A percentile compares a stretch with the other conserved stretches of the same genome.
These are phyloP conservation scores for Madurella mycetomatis DNA, from an alignment of 2,329 filamentous ascomycete genomes.

Conservation along the genomic window DNA sequence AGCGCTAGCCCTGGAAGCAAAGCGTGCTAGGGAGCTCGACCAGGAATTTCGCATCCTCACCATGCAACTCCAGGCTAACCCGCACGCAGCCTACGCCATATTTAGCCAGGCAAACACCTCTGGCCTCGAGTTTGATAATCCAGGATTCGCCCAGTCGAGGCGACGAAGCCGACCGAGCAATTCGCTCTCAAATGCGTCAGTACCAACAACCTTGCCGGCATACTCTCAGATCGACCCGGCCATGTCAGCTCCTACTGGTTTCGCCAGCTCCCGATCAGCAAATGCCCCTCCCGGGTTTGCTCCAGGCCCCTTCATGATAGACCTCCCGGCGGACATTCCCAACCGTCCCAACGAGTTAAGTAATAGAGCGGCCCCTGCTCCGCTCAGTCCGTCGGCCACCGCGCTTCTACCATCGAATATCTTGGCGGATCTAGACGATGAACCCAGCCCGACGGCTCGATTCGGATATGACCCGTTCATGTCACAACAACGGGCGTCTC, in stretches of 20 bases:
- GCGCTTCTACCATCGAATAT: slow-evolving; percentile 67
- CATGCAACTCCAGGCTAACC: slow-evolving; percentile 42
- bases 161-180: slow-evolving; percentile 47
- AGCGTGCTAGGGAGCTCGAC: slow-evolving; percentile 44
- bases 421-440: slow-evolving; percentile 60
- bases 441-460: slow-evolving; percentile 39
- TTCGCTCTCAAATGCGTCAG: slow-evolving; percentile 41
- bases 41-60: slow-evolving; percentile 44
- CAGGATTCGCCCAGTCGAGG: slow-evolving; percentile 40
- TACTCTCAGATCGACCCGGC: slow-evolving; percentile 39
- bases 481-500: slow-evolving; percentile 29
- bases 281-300: slow-evolving; percentile 47
- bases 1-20: slow-evolving; percentile 44
- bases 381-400: slow-evolving; percentile 72
- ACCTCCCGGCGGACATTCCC: slow-evolving; percentile 40
- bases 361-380: slow-evolving; percentile 58
- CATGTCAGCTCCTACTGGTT: slow-evolving; percentile 41
- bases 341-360: slow-evolving; percentile 57
- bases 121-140: slow-evolving; percentile 45
- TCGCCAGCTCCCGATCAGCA: slow-evolving; percentile 38
- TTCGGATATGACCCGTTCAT: slow-evolving; percentile 34
- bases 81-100: slow-evolving; percentile 31
- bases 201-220: slow-evolving; percentile 32
- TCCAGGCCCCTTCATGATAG: slow-evolving; percentile 47
- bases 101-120: slow-evolving; percentile 44